Evolutionary conservation across 1,139 yeast genomes (phyloP).

Genomic region (Kurtzmaniella quercitrusa): DNA sequence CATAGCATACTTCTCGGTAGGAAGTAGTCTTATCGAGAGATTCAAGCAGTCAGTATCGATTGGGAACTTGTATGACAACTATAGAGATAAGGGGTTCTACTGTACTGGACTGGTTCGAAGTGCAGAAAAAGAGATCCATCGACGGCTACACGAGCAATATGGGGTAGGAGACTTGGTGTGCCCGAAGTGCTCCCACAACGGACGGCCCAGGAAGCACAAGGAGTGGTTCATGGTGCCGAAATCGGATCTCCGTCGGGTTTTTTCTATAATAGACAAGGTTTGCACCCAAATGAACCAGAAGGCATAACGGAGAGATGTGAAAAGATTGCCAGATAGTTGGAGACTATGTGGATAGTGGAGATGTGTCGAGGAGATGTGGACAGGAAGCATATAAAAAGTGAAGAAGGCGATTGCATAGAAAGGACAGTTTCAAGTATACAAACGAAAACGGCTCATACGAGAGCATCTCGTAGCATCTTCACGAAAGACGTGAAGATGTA

Average conservation of each 20-base stretch:
- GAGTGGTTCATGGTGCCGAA: constrained; percentile 61
- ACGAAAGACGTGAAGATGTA: too few relatives aligned
- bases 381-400: too few relatives aligned
- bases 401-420: too few relatives aligned
- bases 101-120: constrained; percentile 19
- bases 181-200: constrained; percentile 25
- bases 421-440: too few relatives aligned
- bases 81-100: constrained; percentile 28
- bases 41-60: constrained; percentile 8
- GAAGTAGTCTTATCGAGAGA: constrained; percentile 8
- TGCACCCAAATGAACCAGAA: constrained; percentile 14
- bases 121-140: constrained; percentile 44
- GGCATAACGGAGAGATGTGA: too few relatives aligned
- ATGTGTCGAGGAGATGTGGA: too few relatives aligned
- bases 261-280: constrained; percentile 32
- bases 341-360: too few relatives aligned
- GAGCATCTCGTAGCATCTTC: too few relatives aligned
- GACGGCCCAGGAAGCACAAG: constrained; percentile 31
- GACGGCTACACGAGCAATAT: constrained; percentile 24
- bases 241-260: constrained; percentile 31
- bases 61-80: constrained; percentile 3
- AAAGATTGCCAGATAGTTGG: too few relatives aligned
- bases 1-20: constrained; percentile 3
- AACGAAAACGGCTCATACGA: too few relatives aligned
- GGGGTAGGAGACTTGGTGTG: constrained; percentile 45